Conservation (phyloP, 306 rosid species). For the Quercus parvula region DNA sequence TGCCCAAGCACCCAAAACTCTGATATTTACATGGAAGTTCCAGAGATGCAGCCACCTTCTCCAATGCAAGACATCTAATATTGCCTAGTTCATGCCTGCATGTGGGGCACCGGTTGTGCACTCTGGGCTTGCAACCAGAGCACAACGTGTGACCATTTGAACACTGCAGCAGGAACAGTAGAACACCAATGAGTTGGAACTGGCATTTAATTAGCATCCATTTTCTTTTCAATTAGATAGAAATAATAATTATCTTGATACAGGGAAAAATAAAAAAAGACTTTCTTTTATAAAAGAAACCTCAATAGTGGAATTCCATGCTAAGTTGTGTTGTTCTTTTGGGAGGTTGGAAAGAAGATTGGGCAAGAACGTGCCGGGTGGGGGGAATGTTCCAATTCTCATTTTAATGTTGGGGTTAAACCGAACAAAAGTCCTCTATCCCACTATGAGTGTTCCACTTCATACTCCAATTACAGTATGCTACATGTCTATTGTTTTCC, state of each 20-base stretch:
- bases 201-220: not conserved
- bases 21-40: slow-evolving; percentile 93
- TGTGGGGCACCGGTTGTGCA: slow-evolving; percentile 94
- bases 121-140: slow-evolving; percentile 92
- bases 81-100: slow-evolving; percentile 94
- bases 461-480: too few species aligned
- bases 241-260: not conserved
- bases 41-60: slow-evolving; percentile 91
- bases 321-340: too few species aligned
- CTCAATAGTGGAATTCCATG: too few species aligned
- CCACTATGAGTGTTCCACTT: too few species aligned
- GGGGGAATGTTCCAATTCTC: not conserved
- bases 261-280: not conserved
- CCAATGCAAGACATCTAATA: slow-evolving; percentile 91
- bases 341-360: too few species aligned
- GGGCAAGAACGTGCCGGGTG: too few species aligned
- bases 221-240: not conserved
- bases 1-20: slow-evolving; percentile 72
- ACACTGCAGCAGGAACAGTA: slow-evolving; percentile 53
- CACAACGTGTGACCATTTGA: slow-evolving; percentile 94
- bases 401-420: too few species aligned
- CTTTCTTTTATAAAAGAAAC: too few species aligned
- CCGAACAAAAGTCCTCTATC: too few species aligned
- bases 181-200: not conserved
- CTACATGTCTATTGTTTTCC: too few species aligned